These are phyloP conservation scores for Rhodotorula sp. DNA, from an alignment of 1,284 basidiomycete genomes.

Conservation along the genomic window DNA sequence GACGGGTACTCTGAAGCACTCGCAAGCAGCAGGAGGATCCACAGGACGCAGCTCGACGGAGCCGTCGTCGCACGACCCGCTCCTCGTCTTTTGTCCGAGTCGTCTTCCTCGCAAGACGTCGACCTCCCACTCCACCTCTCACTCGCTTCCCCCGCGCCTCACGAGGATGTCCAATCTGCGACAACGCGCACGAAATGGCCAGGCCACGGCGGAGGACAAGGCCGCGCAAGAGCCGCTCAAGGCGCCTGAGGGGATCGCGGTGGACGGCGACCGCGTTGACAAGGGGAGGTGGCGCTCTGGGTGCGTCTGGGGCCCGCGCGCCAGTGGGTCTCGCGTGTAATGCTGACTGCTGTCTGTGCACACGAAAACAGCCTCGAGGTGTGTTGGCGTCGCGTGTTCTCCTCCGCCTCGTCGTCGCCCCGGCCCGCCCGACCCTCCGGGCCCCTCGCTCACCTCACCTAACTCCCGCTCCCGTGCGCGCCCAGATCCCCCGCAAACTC, in stretches of 20 bases:
- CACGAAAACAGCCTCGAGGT: slow-evolving; percentile 26
- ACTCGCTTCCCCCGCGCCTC: background rate
- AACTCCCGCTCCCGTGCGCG: background rate
- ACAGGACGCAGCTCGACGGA: too few relatives aligned
- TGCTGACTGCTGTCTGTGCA: background rate
- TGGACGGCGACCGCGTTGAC: slow-evolving; percentile 25
- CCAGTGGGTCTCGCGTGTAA: background rate
- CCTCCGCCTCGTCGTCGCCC: background rate
- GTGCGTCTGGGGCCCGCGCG: slow-evolving; percentile 8
- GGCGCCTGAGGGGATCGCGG: background rate
- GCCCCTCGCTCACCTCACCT: background rate
- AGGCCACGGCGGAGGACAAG: slow-evolving; percentile 15
- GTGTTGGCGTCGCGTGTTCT: background rate
- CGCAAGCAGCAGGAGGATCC: too few relatives aligned
- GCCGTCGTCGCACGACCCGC: background rate
- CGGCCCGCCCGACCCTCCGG: background rate
- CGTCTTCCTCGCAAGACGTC: background rate
- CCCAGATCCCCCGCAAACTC: slow-evolving; percentile 79
- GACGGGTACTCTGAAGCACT: background rate
- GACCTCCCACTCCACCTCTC: background rate
- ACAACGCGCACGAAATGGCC: slow-evolving; percentile 9
- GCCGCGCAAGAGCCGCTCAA: background rate
- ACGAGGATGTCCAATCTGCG: background rate
- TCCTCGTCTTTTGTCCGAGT: too few relatives aligned
- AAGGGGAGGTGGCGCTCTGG: slow-evolving; percentile 27